phyloP scores from a whole-genome alignment of 2,329 filamentous ascomycete genomes.

The Dactylonectria macrodidyma region DNA sequence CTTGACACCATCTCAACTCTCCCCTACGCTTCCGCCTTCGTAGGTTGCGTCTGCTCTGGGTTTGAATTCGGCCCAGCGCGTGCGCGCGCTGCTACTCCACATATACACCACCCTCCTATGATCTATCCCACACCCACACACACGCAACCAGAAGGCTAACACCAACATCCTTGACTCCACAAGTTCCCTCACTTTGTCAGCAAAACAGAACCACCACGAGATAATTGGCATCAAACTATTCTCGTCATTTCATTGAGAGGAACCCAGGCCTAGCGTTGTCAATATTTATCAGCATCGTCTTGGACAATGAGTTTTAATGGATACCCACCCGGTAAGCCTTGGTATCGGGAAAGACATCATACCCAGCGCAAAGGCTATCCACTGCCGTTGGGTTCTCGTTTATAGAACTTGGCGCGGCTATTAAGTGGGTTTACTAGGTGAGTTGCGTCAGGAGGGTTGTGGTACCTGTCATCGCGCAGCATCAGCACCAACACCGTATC shows the following conservation, averaged over 20 bases:
- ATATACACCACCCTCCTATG: background rate
- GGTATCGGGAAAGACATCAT: background rate
- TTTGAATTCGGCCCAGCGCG: background rate
- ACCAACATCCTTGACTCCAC: background rate
- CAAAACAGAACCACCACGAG: background rate
- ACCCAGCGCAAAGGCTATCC: background rate
- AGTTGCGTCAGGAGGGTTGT: slow-evolving; percentile 8
- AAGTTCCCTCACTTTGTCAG: background rate
- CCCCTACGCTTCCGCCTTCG: background rate
- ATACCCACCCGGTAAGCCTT: background rate
- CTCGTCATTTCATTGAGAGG: background rate
- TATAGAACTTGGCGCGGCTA: slow-evolving; percentile 22
- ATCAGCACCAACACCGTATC: background rate
- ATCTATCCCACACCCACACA: slow-evolving; percentile 4
- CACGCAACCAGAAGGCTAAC: background rate
- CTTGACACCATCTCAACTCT: background rate
- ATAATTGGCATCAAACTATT: slow-evolving; percentile 1
- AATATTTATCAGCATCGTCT: background rate
- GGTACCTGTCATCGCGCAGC: slow-evolving; percentile 22
- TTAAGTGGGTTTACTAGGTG: slow-evolving; percentile 23
- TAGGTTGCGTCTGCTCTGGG: background rate
- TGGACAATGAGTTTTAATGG: background rate
- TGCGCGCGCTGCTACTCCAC: background rate
- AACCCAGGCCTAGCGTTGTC: background rate
- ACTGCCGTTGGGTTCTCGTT: background rate